Conservation (phyloP, 441 rosid genomes). For the Erodium texanum region DNA sequence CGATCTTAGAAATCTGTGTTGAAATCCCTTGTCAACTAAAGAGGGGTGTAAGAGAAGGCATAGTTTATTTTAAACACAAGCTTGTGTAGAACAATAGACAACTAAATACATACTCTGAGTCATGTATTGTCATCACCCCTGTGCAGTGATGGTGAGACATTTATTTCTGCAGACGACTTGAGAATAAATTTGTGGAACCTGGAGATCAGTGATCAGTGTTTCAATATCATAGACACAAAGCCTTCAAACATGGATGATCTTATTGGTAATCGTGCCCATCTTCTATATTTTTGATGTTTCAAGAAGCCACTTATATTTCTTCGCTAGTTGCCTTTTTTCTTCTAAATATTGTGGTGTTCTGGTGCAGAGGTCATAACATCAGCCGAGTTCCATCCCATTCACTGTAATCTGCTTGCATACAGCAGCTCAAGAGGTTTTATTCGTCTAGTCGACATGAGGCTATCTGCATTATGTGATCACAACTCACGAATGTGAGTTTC, state of each 20-base stretch:
- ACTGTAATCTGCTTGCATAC: constrained; percentile 61
- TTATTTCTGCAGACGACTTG: constrained; percentile 70
- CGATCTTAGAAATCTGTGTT: constrained; percentile 1
- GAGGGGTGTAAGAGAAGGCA: constrained; percentile 1
- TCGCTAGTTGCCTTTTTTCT: constrained; percentile 7
- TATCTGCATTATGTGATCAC: constrained; percentile 59
- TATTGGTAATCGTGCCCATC: constrained; percentile 35
- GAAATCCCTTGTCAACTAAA: not conserved
- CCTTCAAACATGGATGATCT: constrained; percentile 71
- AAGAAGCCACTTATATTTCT: too few species aligned
- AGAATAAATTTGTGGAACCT: constrained; percentile 70
- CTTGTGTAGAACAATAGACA: not conserved
- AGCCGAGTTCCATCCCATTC: constrained; percentile 61
- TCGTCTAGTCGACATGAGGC: constrained; percentile 59
- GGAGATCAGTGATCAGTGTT: constrained; percentile 55
- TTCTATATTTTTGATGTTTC: too few species aligned
- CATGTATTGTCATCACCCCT: constrained; percentile 18
- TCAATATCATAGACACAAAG: constrained; percentile 67
- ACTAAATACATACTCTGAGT: constrained; percentile 3
- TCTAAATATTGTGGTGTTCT: constrained; percentile 14
- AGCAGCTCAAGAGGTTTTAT: constrained; percentile 71
- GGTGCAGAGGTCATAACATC: constrained; percentile 67
- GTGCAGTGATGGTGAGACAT: constrained; percentile 68
- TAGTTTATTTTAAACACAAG: not conserved
- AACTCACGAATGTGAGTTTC: constrained; percentile 48